A percentile compares a stretch with the other conserved stretches of the same genome.
phyloP scores from a whole-genome alignment of 2,329 filamentous ascomycete species.

The Leptographium radiaticola region DNA sequence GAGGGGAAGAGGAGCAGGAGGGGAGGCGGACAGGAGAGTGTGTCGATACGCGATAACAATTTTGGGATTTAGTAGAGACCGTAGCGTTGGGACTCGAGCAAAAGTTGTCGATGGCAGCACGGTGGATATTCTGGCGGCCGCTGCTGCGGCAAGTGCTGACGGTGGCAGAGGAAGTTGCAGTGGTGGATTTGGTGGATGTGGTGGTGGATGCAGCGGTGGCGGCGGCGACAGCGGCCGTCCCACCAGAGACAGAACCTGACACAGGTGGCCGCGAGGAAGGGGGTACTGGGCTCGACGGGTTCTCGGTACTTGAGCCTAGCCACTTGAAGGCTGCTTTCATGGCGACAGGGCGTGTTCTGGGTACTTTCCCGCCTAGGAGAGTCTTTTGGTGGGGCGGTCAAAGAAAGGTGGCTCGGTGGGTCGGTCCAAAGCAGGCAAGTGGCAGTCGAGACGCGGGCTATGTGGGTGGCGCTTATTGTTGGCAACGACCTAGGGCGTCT shows the following conservation, averaged over 20 bases:
- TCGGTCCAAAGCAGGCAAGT: background rate
- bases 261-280: constrained; percentile 1
- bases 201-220: background rate
- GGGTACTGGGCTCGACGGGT: constrained; percentile 6
- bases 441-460: background rate
- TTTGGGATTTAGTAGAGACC: constrained; percentile 17
- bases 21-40: background rate
- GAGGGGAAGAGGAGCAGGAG: constrained; percentile 9
- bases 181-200: background rate
- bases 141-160: background rate
- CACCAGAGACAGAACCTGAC: background rate
- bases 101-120: background rate
- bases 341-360: background rate
- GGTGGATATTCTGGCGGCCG: background rate
- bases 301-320: constrained; percentile 11
- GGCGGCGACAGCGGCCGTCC: background rate
- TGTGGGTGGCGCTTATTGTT: constrained; percentile 6
- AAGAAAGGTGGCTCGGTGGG: background rate
- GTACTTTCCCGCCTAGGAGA: constrained; percentile 1
- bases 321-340: constrained; percentile 6
- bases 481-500: background rate
- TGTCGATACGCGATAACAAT: constrained; percentile 25
- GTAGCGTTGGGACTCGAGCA: constrained; percentile 6
- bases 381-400: background rate
- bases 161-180: constrained; percentile 2